Percentiles rank a stretch among this genome's conserved stretches.
These are phyloP conservation scores for Ogataea philodendri DNA, from an alignment of 805 yeast genomes.

Conservation along the genomic window DNA sequence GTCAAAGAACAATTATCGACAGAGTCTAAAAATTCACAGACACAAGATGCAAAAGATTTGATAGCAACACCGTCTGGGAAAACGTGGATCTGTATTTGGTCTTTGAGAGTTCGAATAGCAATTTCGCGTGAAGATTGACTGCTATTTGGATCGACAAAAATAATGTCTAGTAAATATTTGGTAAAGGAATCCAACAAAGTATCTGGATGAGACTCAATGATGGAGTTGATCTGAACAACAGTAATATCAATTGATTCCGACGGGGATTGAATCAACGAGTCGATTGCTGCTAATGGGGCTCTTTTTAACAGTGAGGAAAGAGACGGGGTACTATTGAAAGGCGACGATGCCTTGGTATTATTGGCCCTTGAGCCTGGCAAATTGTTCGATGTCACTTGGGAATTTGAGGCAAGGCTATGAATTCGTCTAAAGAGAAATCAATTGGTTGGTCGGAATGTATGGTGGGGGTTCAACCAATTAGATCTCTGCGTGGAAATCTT, in stretches of 20 bases:
- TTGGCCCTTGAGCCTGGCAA: conserved; percentile 29
- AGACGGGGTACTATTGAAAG: conserved; percentile 12
- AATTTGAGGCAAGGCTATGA: conserved; percentile 2
- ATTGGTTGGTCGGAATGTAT: conserved; percentile 6
- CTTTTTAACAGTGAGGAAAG: conserved; percentile 2
- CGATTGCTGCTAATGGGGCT: conserved; percentile 2
- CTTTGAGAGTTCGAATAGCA: neutral
- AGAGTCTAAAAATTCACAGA: no score
- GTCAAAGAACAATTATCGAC: no score
- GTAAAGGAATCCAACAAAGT: conserved; percentile 2
- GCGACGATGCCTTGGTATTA: conserved; percentile 25
- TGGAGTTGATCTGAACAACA: conserved; percentile 1
- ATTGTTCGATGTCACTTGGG: conserved; percentile 22
- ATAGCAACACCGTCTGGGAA: no score
- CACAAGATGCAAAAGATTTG: no score
- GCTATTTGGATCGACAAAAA: conserved; percentile 1
- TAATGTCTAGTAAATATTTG: conserved; percentile 2
- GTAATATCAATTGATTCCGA: neutral
- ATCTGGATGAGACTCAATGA: conserved; percentile 1
- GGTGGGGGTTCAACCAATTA: conserved; percentile 11
- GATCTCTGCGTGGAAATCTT: conserved; percentile 8
- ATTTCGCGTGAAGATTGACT: neutral
- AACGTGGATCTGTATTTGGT: neutral
- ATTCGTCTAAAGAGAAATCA: conserved; percentile 4
- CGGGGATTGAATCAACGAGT: conserved; percentile 2